These are phyloP conservation scores for Boehmeria nivea DNA, from an alignment of 306 rosid genomes.

Conservation along the genomic window DNA sequence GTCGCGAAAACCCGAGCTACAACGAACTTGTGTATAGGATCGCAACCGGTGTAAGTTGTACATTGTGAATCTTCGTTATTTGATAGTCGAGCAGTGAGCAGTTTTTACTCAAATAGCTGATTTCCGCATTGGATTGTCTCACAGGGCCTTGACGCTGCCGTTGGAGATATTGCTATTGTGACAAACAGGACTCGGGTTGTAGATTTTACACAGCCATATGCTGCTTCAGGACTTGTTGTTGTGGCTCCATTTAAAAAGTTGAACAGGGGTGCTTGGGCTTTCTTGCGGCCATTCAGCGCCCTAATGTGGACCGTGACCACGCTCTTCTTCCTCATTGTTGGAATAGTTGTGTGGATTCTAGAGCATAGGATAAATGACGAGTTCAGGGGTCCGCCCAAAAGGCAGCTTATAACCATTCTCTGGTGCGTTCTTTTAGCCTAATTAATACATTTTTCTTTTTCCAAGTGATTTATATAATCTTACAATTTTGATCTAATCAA, in stretches of 20 bases:
- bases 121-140: conserved; percentile 11
- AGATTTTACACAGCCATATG: conserved; percentile 91
- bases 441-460: background rate
- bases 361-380: conserved; percentile 92
- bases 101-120: conserved; percentile 10
- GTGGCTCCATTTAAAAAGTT: conserved; percentile 73
- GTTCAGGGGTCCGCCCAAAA: conserved; percentile 84
- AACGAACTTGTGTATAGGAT: conserved; percentile 53
- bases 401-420: conserved; percentile 72
- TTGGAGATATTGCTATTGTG: conserved; percentile 85
- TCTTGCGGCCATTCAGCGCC: conserved; percentile 72
- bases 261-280: conserved; percentile 89
- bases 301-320: conserved; percentile 79
- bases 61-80: conserved; percentile 13
- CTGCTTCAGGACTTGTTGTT: conserved; percentile 85
- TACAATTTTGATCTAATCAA: background rate
- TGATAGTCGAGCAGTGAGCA: background rate
- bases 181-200: conserved; percentile 77
- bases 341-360: conserved; percentile 80
- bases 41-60: conserved; percentile 72
- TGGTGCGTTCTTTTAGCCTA: conserved; percentile 58
- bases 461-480: too few relatives aligned
- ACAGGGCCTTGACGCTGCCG: conserved; percentile 72
- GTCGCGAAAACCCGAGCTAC: conserved; percentile 69
- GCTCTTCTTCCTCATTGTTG: conserved; percentile 64